Evolutionary conservation across 1,284 basidiomycete genomes (phyloP).

Genomic region (Heterobasidion irregulare): DNA sequence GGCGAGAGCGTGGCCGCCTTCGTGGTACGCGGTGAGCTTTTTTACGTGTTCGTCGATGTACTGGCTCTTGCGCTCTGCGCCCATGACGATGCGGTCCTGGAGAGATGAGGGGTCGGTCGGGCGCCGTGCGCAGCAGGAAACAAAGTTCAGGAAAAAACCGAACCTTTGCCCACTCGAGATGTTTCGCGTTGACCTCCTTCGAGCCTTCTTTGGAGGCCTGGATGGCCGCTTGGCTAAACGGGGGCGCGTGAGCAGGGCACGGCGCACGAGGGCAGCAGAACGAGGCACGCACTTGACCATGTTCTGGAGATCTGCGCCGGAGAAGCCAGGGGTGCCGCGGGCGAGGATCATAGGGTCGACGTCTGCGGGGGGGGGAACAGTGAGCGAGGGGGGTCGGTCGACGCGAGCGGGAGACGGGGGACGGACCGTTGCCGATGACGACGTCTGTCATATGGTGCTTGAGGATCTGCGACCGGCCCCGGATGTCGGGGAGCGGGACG

Average conservation of each 20-base stretch:
- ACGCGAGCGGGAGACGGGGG: not conserved
- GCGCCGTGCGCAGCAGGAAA: not conserved
- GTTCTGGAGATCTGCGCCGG: slow-evolving; percentile 89
- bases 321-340: slow-evolving; percentile 86
- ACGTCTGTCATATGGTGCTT: slow-evolving; percentile 85
- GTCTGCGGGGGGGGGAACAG: slow-evolving; percentile 27
- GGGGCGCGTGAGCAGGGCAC: slow-evolving; percentile 3
- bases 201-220: slow-evolving; percentile 83
- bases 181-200: slow-evolving; percentile 62
- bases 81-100: slow-evolving; percentile 90
- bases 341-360: slow-evolving; percentile 83
- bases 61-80: slow-evolving; percentile 83
- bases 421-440: slow-evolving; percentile 48
- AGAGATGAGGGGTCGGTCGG: not conserved
- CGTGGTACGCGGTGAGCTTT: slow-evolving; percentile 88
- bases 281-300: slow-evolving; percentile 74
- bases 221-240: slow-evolving; percentile 74
- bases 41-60: slow-evolving; percentile 84
- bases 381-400: not conserved
- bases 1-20: slow-evolving; percentile 91
- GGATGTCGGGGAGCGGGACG: slow-evolving; percentile 85
- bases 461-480: slow-evolving; percentile 83
- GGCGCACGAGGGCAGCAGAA: not conserved
- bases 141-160: slow-evolving; percentile 7
- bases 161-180: slow-evolving; percentile 96